These are phyloP conservation scores for Euphorbia celastroides DNA, from an alignment of 441 rosid species.

Conservation along the genomic window DNA sequence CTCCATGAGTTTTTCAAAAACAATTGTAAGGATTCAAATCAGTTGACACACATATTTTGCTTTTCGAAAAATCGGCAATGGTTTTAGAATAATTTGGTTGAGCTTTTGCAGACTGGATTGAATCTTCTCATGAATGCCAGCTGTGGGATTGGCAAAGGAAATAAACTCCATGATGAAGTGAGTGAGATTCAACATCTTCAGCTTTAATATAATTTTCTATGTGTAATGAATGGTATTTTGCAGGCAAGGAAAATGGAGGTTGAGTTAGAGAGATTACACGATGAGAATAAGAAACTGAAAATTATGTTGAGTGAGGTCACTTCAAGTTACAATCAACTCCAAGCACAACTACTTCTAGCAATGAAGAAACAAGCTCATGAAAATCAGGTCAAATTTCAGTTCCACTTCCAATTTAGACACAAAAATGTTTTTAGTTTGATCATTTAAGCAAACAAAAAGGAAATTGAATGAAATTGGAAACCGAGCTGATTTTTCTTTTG, in stretches of 20 bases:
- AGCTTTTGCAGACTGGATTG: constrained; percentile 44
- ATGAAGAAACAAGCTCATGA: constrained; percentile 50
- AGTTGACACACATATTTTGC: not conserved
- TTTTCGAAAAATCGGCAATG: not conserved
- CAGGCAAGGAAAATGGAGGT: constrained; percentile 37
- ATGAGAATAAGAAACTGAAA: constrained; percentile 61
- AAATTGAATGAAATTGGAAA: constrained; percentile 34
- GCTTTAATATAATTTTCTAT: not conserved
- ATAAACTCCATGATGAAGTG: constrained; percentile 39
- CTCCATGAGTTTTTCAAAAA: constrained; percentile 26
- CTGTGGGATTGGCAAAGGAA: constrained; percentile 28
- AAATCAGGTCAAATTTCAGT: constrained; percentile 33
- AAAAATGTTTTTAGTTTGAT: too few species aligned
- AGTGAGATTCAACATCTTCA: constrained; percentile 21
- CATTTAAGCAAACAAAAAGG: too few species aligned
- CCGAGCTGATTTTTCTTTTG: constrained; percentile 21
- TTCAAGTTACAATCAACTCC: constrained; percentile 46
- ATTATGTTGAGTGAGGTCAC: constrained; percentile 51
- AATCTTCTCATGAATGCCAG: constrained; percentile 36
- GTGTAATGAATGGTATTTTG: not conserved
- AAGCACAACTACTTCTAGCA: constrained; percentile 50
- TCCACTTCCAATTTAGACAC: not conserved
- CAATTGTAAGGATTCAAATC: constrained; percentile 44
- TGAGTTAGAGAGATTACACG: constrained; percentile 49
- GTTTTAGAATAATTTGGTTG: not conserved